These are phyloP conservation scores for Dactylorhiza incarnata DNA, from an alignment of 106 monocot species.

Conservation along the genomic window DNA sequence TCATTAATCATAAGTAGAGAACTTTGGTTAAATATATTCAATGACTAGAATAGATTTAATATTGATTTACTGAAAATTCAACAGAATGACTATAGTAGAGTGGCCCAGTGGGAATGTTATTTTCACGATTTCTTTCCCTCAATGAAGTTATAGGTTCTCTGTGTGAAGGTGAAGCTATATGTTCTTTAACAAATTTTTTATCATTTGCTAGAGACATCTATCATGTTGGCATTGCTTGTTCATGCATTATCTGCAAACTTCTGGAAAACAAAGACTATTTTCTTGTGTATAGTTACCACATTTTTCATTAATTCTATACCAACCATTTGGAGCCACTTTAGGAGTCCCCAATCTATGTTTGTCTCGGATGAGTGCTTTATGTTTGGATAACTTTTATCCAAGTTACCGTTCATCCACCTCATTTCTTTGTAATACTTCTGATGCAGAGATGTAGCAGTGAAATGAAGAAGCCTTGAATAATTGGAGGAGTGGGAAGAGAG, in stretches of 20 bases:
- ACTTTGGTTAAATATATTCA: background rate
- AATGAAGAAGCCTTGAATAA: no score
- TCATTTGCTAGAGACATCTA: background rate
- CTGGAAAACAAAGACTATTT: background rate
- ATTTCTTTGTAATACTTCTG: no score
- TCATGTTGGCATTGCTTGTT: background rate
- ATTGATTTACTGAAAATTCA: background rate
- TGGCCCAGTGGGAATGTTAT: background rate
- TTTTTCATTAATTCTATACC: no score
- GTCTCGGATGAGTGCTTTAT: no score
- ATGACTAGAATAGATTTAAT: background rate
- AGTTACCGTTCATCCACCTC: no score
- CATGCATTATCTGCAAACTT: background rate
- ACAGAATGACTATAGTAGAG: background rate
- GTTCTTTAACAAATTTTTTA: background rate
- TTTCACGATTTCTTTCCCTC: background rate
- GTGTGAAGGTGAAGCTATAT: background rate
- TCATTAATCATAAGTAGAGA: background rate
- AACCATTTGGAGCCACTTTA: no score
- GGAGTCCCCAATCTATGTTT: no score
- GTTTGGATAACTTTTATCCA: no score
- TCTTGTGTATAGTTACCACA: background rate
- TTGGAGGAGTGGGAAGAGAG: no score
- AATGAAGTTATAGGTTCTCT: background rate
- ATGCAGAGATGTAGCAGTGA: no score